These are phyloP conservation scores for Jamesozyma jinghongensis DNA, from an alignment of 805 yeast species.

Conservation along the genomic window DNA sequence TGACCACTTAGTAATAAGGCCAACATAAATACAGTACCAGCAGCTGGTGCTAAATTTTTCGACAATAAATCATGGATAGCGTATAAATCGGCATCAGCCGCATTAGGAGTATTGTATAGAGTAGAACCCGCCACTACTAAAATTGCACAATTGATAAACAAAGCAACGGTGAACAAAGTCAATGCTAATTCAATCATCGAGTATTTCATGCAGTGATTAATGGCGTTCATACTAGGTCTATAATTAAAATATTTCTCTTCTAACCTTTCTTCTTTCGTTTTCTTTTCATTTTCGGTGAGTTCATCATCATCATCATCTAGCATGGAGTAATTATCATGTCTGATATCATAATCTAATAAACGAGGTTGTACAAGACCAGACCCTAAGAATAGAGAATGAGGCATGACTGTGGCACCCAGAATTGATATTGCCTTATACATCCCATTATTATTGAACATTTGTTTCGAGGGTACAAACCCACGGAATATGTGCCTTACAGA, in stretches of 20 bases:
- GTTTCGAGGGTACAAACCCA: slow-evolving; percentile 59
- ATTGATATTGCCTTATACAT: slow-evolving; percentile 70
- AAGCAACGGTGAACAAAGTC: slow-evolving; percentile 69
- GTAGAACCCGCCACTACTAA: slow-evolving; percentile 76
- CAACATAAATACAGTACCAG: slow-evolving; percentile 76
- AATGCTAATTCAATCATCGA: slow-evolving; percentile 63
- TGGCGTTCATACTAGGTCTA: slow-evolving; percentile 64
- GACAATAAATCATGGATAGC: slow-evolving; percentile 62
- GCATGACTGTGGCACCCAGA: slow-evolving; percentile 92
- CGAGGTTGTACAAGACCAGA: slow-evolving; percentile 83
- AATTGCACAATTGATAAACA: slow-evolving; percentile 80
- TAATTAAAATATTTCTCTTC: slow-evolving; percentile 42
- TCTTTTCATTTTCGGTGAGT: slow-evolving; percentile 7
- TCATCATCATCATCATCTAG: slow-evolving; percentile 5
- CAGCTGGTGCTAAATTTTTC: slow-evolving; percentile 54
- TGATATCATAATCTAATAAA: slow-evolving; percentile 60
- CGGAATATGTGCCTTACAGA: slow-evolving; percentile 45
- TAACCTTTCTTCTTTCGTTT: slow-evolving; percentile 19
- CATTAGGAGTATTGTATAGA: slow-evolving; percentile 59
- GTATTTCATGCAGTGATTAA: slow-evolving; percentile 59
- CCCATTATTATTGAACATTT: slow-evolving; percentile 49
- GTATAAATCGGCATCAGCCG: slow-evolving; percentile 71
- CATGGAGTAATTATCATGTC: slow-evolving; percentile 40
- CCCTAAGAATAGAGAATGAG: slow-evolving; percentile 78
- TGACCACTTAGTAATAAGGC: slow-evolving; percentile 82